Evolutionary conservation across 2,329 filamentous ascomycete species (phyloP), one percentile per base, ranked within the genome.

Genomic region (Rachicladosporium sp.): DNA sequence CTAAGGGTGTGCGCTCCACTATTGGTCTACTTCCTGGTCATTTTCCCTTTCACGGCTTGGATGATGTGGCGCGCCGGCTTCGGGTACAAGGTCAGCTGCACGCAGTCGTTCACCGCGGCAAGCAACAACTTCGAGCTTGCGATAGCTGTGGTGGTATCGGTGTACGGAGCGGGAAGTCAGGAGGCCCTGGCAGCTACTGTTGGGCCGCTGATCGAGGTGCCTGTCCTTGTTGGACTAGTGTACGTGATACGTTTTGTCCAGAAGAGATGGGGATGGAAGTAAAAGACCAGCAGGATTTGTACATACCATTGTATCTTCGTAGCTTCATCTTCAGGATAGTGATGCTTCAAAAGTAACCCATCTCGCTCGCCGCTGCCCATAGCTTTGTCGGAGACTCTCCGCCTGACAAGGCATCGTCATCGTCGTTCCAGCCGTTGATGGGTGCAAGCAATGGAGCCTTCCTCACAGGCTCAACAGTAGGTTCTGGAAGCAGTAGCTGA

Each of bases 41-140:
- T 91, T 41, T 94, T 93, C 64, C 74, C 76, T 35, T 51, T 67
- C 2, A 91, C 84, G 0, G 64, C 91, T 1, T 66, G 65, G 33
- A 62, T 78, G 2, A 71, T 76, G 3, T 67, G 70, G 36, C 70
- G 67, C n/a, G 61, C 80, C n/a, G 81, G 84, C 0, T 87, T 87
- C 43, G 76, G 75, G 0, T 93, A 93, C 55, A 70, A 70, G 29
- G 57, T 87, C 1, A 71, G 73, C 1, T 70, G 73, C 8, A 89
- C 85, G 2, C 85, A 93, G 61, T 87, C 82, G 54, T 91, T 93
- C 52, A 93, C 84, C 0, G 88, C 85, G 0, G 82, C 84, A 1
- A 93, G 86, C 57, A 94, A 94, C 55, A 93, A 94, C 56, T 94
- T 94, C 53, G 87, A 94, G 64, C 65, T 94, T 15, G 85, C 87